phyloP scores from a whole-genome alignment of 1,139 yeast genomes.

The Candida dubliniensis region DNA sequence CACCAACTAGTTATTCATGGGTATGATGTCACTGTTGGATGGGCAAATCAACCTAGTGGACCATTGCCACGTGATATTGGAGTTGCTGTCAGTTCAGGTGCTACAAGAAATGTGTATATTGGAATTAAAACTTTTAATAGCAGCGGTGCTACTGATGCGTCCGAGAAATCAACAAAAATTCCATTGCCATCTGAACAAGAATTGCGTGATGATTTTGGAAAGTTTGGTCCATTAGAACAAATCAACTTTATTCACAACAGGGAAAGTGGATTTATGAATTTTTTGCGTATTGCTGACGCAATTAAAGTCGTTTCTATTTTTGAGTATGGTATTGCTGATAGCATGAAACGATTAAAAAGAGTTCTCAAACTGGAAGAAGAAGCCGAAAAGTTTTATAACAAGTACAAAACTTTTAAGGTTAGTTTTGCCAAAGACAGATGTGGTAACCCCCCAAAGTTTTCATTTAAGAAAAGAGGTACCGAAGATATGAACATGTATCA shows the following conservation, averaged over 20 bases:
- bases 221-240: slow-evolving; percentile 47
- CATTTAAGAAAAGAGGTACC: slow-evolving; percentile 32
- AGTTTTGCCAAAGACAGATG: slow-evolving; percentile 51
- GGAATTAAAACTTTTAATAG: slow-evolving; percentile 36
- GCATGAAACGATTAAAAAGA: slow-evolving; percentile 10
- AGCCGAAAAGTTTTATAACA: slow-evolving; percentile 37
- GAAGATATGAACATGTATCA: slow-evolving; percentile 10
- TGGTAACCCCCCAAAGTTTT: slow-evolving; percentile 48
- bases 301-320: slow-evolving; percentile 36
- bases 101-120: slow-evolving; percentile 49
- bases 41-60: slow-evolving; percentile 49
- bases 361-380: slow-evolving; percentile 19
- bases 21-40: slow-evolving; percentile 44
- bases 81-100: slow-evolving; percentile 50
- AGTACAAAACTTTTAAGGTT: slow-evolving; percentile 40
- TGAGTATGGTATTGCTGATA: slow-evolving; percentile 21
- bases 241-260: slow-evolving; percentile 47
- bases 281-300: slow-evolving; percentile 41
- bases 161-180: slow-evolving; percentile 18
- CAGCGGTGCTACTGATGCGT: slow-evolving; percentile 2
- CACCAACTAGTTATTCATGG: slow-evolving; percentile 51
- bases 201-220: slow-evolving; percentile 37
- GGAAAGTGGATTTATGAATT: slow-evolving; percentile 49
- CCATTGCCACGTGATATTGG: slow-evolving; percentile 40
- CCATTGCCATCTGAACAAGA: slow-evolving; percentile 42